Evolutionary conservation across 2,329 filamentous ascomycete species (phyloP).

Genomic region (Fusarium incarnatum): DNA sequence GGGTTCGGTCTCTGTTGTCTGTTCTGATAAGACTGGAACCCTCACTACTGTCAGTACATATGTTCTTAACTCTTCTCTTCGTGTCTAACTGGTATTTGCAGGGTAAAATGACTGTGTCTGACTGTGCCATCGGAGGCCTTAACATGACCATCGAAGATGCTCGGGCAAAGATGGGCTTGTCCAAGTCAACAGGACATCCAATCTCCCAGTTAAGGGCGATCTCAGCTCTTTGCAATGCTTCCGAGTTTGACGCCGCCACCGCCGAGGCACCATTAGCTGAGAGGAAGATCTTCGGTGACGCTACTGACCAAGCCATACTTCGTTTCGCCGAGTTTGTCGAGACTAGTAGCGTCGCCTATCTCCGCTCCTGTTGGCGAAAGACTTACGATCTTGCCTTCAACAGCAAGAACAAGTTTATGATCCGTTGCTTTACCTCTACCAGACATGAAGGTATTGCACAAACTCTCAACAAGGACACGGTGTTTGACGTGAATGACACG

Average conservation of each 20-base stretch:
- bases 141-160: slow-evolving; percentile 64
- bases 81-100: slow-evolving; percentile 50
- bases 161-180: slow-evolving; percentile 52
- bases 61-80: accelerated
- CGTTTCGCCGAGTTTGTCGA: slow-evolving; percentile 71
- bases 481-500: slow-evolving; percentile 18
- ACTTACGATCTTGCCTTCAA: slow-evolving; percentile 80
- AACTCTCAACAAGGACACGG: neutral
- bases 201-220: slow-evolving; percentile 70
- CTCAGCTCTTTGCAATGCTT: slow-evolving; percentile 78
- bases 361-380: slow-evolving; percentile 72
- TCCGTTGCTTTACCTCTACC: slow-evolving; percentile 49
- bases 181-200: slow-evolving; percentile 48
- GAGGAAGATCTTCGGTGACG: slow-evolving; percentile 77
- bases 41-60: slow-evolving; percentile 58
- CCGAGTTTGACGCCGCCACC: slow-evolving; percentile 77
- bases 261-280: slow-evolving; percentile 68
- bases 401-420: slow-evolving; percentile 87
- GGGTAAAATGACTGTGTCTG: slow-evolving; percentile 80
- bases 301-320: slow-evolving; percentile 80
- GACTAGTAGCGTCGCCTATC: slow-evolving; percentile 64
- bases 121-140: slow-evolving; percentile 69
- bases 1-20: slow-evolving; percentile 78
- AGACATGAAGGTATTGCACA: slow-evolving; percentile 61
- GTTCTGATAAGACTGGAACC: slow-evolving; percentile 82